Percentiles rank a stretch among this genome's conserved stretches.
Conservation (phyloP, 768 basidiomycete genomes). For the Auricularia auricula-judae region DNA sequence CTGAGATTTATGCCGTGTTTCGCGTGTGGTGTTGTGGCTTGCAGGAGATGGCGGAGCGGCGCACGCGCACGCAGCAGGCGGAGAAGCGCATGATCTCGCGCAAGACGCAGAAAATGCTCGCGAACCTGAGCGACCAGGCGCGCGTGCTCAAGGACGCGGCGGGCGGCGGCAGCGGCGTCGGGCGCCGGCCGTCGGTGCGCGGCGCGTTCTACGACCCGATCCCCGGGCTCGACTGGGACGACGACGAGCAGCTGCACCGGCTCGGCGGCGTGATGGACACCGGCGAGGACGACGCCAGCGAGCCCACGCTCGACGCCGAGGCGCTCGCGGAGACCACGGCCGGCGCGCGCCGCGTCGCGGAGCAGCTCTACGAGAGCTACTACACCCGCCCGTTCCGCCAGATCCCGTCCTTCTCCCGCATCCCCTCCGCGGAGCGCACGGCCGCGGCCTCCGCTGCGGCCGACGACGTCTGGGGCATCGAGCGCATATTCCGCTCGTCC, state of each 20-base stretch:
- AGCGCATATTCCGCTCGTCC: slow-evolving; percentile 1
- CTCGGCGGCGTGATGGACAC: slow-evolving; percentile 14
- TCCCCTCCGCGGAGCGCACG: slow-evolving; percentile 6
- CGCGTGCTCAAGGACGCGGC: slow-evolving; percentile 38
- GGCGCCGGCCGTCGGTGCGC: neutral
- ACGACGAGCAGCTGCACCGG: slow-evolving; percentile 10
- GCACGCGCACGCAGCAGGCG: slow-evolving; percentile 35
- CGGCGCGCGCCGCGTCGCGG: slow-evolving; percentile 29
- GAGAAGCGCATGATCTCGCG: slow-evolving; percentile 59
- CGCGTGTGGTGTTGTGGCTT: neutral
- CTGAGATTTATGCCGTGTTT: neutral
- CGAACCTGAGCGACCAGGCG: slow-evolving; percentile 39
- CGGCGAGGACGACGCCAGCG: slow-evolving; percentile 55
- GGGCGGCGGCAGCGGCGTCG: neutral
- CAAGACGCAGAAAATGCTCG: slow-evolving; percentile 52
- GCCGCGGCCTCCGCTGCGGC: neutral
- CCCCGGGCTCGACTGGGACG: slow-evolving; percentile 12
- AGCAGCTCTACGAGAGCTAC: slow-evolving; percentile 59
- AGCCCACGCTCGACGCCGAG: slow-evolving; percentile 25
- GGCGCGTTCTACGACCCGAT: neutral
- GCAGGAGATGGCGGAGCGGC: slow-evolving; percentile 71
- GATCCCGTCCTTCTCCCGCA: slow-evolving; percentile 23
- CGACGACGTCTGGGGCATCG: slow-evolving; percentile 3
- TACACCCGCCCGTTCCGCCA: slow-evolving; percentile 4
- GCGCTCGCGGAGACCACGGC: slow-evolving; percentile 35